Conservation (phyloP, 2,329 filamentous ascomycete genomes). For the Fonsecaea pedrosoi region DNA sequence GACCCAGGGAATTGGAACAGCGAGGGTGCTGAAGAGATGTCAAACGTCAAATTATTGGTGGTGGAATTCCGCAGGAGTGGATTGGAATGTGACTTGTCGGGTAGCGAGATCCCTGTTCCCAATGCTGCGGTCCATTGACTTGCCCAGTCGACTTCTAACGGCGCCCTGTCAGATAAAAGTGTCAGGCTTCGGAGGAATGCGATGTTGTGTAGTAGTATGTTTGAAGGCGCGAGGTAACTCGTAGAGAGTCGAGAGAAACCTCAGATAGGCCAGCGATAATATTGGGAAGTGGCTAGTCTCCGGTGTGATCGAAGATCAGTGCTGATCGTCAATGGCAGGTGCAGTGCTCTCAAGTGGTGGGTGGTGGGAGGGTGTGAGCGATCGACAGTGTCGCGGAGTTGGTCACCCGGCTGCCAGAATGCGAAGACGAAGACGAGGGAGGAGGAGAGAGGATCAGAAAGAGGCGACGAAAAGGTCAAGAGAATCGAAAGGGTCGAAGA, state of each 20-base stretch:
- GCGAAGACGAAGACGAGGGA: background rate
- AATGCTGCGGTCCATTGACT: conserved; percentile 28
- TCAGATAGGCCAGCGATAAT: background rate
- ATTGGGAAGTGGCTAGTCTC: background rate
- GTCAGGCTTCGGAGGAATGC: background rate
- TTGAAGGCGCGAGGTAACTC: background rate
- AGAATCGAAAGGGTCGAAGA: conserved; percentile 6
- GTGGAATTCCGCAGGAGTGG: conserved; percentile 33
- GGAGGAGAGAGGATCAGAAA: conserved; percentile 4
- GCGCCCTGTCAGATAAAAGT: background rate
- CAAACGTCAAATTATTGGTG: conserved; percentile 33
- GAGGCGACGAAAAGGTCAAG: conserved; percentile 11
- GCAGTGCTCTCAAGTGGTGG: background rate
- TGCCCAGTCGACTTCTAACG: background rate
- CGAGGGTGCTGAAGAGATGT: conserved; percentile 25
- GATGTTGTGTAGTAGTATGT: background rate
- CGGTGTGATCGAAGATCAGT: background rate
- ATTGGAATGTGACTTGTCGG: conserved; percentile 36
- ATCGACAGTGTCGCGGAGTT: background rate
- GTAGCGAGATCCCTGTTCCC: conserved; percentile 23
- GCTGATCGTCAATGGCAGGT: conserved; percentile 1
- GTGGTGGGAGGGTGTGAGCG: background rate
- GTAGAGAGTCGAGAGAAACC: background rate
- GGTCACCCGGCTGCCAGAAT: background rate
- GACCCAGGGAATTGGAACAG: conserved; percentile 26